Evolutionary conservation across 345 rosid species (phyloP).

Genomic region (Hibiscus mutabilis): DNA sequence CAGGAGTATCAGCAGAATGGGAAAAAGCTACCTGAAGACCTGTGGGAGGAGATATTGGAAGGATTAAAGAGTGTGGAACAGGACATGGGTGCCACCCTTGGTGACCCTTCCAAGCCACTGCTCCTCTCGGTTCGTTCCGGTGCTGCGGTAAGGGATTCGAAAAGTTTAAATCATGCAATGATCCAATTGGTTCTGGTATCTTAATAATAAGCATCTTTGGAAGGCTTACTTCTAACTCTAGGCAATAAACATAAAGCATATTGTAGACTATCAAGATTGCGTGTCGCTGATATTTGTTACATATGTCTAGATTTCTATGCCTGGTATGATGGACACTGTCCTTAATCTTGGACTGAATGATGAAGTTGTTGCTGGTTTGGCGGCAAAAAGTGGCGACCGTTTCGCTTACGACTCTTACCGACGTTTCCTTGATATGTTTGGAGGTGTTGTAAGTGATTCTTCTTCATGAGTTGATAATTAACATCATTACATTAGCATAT

Average conservation of each 20-base stretch:
- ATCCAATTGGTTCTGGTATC: neutral
- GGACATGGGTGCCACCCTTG: slow-evolving; percentile 78
- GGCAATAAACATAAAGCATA: neutral
- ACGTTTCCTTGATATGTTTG: slow-evolving; percentile 94
- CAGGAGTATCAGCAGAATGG: slow-evolving; percentile 61
- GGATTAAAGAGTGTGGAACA: slow-evolving; percentile 51
- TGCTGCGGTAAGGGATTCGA: slow-evolving; percentile 63
- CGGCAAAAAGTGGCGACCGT: slow-evolving; percentile 79
- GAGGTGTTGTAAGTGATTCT: slow-evolving; percentile 67
- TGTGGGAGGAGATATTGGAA: slow-evolving; percentile 76
- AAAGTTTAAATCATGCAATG: neutral
- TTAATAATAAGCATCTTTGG: neutral
- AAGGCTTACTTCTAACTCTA: neutral
- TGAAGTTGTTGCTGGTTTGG: slow-evolving; percentile 65
- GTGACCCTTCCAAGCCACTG: slow-evolving; percentile 74
- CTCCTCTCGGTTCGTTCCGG: slow-evolving; percentile 98
- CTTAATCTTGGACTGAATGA: slow-evolving; percentile 93
- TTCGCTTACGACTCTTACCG: slow-evolving; percentile 86
- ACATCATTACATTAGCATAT: neutral
- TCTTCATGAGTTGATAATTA: neutral
- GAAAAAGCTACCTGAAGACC: slow-evolving; percentile 50
- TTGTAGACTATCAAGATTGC: neutral
- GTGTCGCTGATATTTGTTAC: neutral
- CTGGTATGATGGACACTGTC: slow-evolving; percentile 99
- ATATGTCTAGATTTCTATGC: slow-evolving; percentile 72